Evolutionary conservation across 306 rosid genomes (phyloP), one percentile per base, ranked within the genome.

Genomic region (Dryas drummondii): DNA sequence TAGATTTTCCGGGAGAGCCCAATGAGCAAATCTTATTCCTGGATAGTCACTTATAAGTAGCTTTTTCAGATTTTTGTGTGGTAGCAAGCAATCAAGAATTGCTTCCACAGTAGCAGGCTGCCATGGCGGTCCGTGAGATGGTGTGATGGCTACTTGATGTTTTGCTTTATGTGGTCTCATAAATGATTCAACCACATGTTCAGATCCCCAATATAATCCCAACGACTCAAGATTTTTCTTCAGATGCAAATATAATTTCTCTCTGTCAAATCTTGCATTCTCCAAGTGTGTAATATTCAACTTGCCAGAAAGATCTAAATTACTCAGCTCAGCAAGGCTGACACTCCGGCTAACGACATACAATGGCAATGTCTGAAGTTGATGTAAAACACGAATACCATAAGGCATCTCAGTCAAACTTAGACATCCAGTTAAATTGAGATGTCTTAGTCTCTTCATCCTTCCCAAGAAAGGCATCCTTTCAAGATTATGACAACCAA

Each of bases 401-500:
- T 0, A 0, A n/a, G 10, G 17, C 7, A 70, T 6, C 0, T 0
- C 0, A 4, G 22, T 0, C 9, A 13, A 10, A 4, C 66, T 16
- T 10, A 0, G 1, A 32, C 76, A 72, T 0, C 0, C n/a, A 72
- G 1, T 1, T 5, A 44, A 0, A 72, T 44, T 26, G 4, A 78
- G 72, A 64, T 78, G 71, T 45, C 66, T 71, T 42, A 62, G 65
- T n/a, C 15, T n/a, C 0, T 3, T 6, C 51, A 78, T 37, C 6
- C 9, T 16, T 70, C 19, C 8, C 32, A 62, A 50, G 44, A 1
- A 8, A 2, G 48, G 56, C 27, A 77, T 50, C 4, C 2, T 3
- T 12, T 17, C 4, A 40, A 77, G 69, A 3, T 5, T 9, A 0
- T 0, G 0, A 40, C 78, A 76, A 0, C 0, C 0, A 4, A 0